phyloP scores from a whole-genome alignment of 768 basidiomycete genomes.

The Pleurotus salmoneostramineus region DNA sequence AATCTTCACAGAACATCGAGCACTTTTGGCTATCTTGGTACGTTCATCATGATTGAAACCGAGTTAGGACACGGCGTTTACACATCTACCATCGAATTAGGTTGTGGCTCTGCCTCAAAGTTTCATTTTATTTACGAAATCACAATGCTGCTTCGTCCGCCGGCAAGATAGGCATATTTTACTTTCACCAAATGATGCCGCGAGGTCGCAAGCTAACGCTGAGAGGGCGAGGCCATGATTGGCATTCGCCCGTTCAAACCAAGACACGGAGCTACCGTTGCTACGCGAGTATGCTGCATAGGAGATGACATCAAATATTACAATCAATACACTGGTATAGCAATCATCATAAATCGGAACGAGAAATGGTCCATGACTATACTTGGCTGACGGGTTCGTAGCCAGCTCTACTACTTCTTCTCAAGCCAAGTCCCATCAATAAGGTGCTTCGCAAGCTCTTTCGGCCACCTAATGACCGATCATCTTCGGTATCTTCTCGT shows the following conservation, averaged over 20 bases:
- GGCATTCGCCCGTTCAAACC: background rate
- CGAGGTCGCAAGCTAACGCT: background rate
- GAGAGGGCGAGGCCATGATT: background rate
- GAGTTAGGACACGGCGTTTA: no score
- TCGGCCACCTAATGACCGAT: slow-evolving; percentile 19
- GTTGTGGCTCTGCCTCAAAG: no score
- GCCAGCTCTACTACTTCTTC: slow-evolving; percentile 48
- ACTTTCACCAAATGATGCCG: background rate
- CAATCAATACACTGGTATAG: slow-evolving; percentile 2
- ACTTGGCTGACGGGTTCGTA: slow-evolving; percentile 70
- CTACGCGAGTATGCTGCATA: no score
- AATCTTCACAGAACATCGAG: no score
- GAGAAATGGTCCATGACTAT: slow-evolving; percentile 15
- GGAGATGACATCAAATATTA: background rate
- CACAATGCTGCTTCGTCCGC: no score
- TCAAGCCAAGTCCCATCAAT: slow-evolving; percentile 53
- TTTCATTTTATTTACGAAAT: no score
- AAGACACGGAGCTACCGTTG: background rate
- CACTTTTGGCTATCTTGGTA: no score
- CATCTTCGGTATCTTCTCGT: slow-evolving; percentile 58
- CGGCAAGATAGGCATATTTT: background rate
- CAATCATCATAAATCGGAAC: background rate
- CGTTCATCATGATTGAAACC: no score
- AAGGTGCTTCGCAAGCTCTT: slow-evolving; percentile 42
- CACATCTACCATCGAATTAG: no score